These are phyloP conservation scores for Gossypium lobatum DNA, from an alignment of 441 rosid species.

Conservation along the genomic window DNA sequence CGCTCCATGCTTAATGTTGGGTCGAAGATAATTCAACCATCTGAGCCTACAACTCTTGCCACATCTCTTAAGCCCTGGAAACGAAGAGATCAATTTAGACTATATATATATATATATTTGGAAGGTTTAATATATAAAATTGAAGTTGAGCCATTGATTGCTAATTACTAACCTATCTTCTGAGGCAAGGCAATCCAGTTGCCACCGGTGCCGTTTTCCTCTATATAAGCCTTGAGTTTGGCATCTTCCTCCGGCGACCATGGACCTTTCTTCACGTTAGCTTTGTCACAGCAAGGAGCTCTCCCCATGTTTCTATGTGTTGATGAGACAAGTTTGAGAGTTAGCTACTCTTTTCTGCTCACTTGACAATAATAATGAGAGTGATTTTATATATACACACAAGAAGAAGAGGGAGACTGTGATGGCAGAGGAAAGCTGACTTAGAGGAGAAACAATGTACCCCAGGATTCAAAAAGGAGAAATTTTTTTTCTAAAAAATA, in stretches of 20 bases:
- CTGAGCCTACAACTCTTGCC: constrained; percentile 93
- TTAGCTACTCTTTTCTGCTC: not conserved
- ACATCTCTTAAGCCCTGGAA: constrained; percentile 82
- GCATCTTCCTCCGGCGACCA: constrained; percentile 82
- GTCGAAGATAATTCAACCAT: constrained; percentile 93
- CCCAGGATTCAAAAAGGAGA: constrained; percentile 31
- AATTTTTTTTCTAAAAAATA: constrained; percentile 6
- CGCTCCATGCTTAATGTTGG: constrained; percentile 96
- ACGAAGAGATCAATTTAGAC: not conserved
- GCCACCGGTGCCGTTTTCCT: constrained; percentile 61
- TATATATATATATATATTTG: not conserved
- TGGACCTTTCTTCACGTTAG: constrained; percentile 72
- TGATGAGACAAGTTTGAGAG: constrained; percentile 3
- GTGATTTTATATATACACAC: constrained; percentile 12
- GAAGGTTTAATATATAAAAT: not conserved
- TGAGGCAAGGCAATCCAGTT: constrained; percentile 78
- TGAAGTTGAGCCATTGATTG: not conserved
- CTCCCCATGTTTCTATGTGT: constrained; percentile 46
- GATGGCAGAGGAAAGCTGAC: constrained; percentile 74
- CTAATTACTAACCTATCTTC: constrained; percentile 43
- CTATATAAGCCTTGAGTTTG: constrained; percentile 56
- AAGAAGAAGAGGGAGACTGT: constrained; percentile 25
- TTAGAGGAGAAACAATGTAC: constrained; percentile 18
- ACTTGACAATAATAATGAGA: constrained; percentile 13
- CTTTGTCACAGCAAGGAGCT: constrained; percentile 81